Conservation (phyloP, 768 basidiomycete genomes). For the Boletus sp. region DNA sequence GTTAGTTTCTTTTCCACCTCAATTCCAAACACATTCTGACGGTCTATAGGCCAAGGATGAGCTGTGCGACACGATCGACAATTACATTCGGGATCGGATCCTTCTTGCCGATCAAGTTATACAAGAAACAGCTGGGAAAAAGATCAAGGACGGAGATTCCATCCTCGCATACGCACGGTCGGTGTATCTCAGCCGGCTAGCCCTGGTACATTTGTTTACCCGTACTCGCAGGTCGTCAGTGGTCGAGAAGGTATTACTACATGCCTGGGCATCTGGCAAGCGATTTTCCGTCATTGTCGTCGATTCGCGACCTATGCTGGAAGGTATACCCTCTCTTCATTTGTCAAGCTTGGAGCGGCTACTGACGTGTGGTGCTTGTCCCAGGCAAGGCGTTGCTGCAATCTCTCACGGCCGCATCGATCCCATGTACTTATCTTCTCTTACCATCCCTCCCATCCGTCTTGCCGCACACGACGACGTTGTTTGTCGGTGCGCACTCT, state of each 20-base stretch:
- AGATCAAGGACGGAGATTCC: constrained; percentile 92
- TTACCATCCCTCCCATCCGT: constrained; percentile 79
- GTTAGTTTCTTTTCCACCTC: constrained; percentile 40
- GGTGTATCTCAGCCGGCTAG: constrained; percentile 8
- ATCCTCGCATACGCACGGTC: constrained; percentile 92
- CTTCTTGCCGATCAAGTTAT: constrained; percentile 93
- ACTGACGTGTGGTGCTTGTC: constrained; percentile 1
- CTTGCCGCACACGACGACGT: constrained; percentile 76
- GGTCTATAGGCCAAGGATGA: constrained; percentile 74
- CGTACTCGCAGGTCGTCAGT: constrained; percentile 72
- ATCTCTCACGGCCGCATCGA: constrained; percentile 59
- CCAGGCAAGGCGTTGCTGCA: constrained; percentile 77
- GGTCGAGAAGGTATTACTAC: constrained; percentile 83
- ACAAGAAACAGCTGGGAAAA: constrained; percentile 80
- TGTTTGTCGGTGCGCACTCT: constrained; percentile 91
- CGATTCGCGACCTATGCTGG: constrained; percentile 91
- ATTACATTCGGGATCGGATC: constrained; percentile 92
- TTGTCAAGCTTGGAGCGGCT: neutral
- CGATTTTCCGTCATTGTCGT: constrained; percentile 88
- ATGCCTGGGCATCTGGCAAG: constrained; percentile 70
- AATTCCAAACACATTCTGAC: neutral
- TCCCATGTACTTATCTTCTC: constrained; percentile 90
- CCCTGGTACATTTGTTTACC: neutral
- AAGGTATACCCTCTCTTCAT: constrained; percentile 50
- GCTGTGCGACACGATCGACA: constrained; percentile 82